Evolutionary conservation across 2,329 filamentous ascomycete genomes (phyloP), one percentile per base, ranked within the genome.

Genomic region (Nectriaceae sp.): DNA sequence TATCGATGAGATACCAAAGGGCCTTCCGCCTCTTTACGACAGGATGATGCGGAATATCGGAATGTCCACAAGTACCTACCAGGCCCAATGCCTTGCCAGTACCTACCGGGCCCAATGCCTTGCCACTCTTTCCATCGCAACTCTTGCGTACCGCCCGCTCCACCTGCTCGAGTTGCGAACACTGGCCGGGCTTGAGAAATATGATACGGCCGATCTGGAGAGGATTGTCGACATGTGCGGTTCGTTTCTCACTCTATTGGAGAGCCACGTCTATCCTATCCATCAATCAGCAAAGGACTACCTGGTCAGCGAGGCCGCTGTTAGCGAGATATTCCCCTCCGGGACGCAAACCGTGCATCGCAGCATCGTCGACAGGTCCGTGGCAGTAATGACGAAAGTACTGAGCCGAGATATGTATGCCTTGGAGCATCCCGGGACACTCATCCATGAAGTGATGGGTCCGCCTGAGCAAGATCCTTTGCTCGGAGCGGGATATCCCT

Each of bases 221-320:
- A n/a, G n/a, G 39, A 52, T 54, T 41, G 42, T 65, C 3, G 46
- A 57, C 5, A 48, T 37, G 10, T 67, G 62, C 48, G 53, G 60
- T 46, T 64, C 61, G 11, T 65, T 68, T 52, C 56, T 67, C 1
- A 57, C 55, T 16, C 18, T 63, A 19, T 50, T 21, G n/a, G 49
- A 57, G 13, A 29, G 40, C 19, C 59, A 41, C 4, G 53, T 65
- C 26, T 55, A 47, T 49, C 47, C 61, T 21, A 57, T 67, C 16
- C 62, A 68, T 39, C 60, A 66, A 43, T 65, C 64, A 13, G 63
- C 59, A 11, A 65, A 64, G 50, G 63, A 65, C 21, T 67, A 63
- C 37, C 59, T 67, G 31, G 37, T 35, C 21, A 33, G 22, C 36
- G 35, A 53, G 45, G 24, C 46, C 44, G 19, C 40, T 15, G 29